Evolutionary conservation across 495 filamentous ascomycete genomes (phyloP).

Genomic region (Trichoderma parareesei): DNA sequence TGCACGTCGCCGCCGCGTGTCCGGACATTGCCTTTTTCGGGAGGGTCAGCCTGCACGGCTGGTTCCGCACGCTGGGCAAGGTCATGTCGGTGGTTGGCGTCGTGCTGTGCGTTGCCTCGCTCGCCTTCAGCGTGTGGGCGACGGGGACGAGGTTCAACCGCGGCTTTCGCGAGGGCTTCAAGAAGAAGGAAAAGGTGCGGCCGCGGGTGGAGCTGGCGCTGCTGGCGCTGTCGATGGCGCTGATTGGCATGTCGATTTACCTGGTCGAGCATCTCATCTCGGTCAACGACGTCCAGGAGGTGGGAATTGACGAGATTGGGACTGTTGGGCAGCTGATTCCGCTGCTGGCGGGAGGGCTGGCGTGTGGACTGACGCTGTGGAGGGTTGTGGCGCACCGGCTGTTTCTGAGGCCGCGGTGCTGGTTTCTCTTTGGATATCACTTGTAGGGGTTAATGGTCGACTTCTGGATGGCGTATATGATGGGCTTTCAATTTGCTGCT

Average conservation of each 20-base stretch:
- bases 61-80: slow-evolving; percentile 19
- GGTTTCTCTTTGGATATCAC: slow-evolving; percentile 2
- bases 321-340: slow-evolving; percentile 16
- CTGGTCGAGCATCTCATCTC: slow-evolving; percentile 16
- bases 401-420: not conserved
- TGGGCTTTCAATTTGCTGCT: not conserved
- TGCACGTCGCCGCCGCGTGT: slow-evolving; percentile 10
- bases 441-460: not conserved
- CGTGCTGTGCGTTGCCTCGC: not conserved
- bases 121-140: slow-evolving; percentile 10
- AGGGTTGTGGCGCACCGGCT: not conserved
- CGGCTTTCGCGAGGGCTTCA: not conserved
- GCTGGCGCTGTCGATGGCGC: slow-evolving; percentile 15
- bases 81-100: slow-evolving; percentile 10
- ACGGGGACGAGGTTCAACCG: not conserved
- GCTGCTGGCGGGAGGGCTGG: slow-evolving; percentile 14
- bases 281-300: slow-evolving; percentile 11
- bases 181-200: slow-evolving; percentile 5
- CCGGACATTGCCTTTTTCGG: slow-evolving; percentile 16
- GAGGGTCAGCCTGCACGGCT: slow-evolving; percentile 13
- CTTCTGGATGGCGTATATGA: not conserved
- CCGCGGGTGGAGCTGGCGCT: slow-evolving; percentile 17
- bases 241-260: slow-evolving; percentile 15
- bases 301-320: slow-evolving; percentile 13
- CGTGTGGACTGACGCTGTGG: slow-evolving; percentile 3